Evolutionary conservation across 139 green algal genomes (phyloP), one percentile per base, ranked within the genome.

Genomic region (Zygnema circumcarinatum): DNA sequence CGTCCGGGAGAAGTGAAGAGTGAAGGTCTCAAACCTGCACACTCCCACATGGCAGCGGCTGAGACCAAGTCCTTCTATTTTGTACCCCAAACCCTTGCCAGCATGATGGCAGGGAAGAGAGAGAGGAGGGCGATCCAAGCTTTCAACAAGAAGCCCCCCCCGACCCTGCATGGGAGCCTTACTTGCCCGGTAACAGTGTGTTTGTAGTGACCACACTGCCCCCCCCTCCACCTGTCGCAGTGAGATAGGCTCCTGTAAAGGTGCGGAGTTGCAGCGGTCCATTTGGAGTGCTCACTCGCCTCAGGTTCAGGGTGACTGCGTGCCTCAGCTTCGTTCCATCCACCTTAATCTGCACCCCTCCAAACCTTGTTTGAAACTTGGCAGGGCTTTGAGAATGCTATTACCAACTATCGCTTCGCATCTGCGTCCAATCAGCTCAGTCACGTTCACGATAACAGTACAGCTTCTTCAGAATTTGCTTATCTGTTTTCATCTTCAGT

Each of bases 1-100:
- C 16, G 3, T 78, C 69, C 7, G 69, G 16, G 3, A 16, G 35
- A 11, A 7, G 11, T 41, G 35, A 16, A 78, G 3, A 38, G 69
- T 78, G 16, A 78, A 78, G 11, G 11, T 78, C 16, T 78, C 69
- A 41, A n/a, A 78, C 69, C 69, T 78, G 69, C 25, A 29, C 29
- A 25, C 54, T 72, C 25, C 25, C 54, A 29, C 54, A 72, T 72
- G 29, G 54, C 54, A 72, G 54, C 25, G 25, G 29, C 25, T 29
- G 25, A 72, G 25, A 72, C 54, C 25, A 72, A 72, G 54, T 29
- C 25, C 54, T 33, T 29, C 54, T 72, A 72, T 29, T 33, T 29
- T 29, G 54, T 29, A 72, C 54, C 25, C 54, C n/a, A n/a, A n/a
- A n/a, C n/a, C n/a, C n/a, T n/a, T n/a, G n/a, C n/a, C n/a, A n/a